Evolutionary conservation across 495 filamentous ascomycete species (phyloP).

Genomic region (Aspergillus bridgeri): DNA sequence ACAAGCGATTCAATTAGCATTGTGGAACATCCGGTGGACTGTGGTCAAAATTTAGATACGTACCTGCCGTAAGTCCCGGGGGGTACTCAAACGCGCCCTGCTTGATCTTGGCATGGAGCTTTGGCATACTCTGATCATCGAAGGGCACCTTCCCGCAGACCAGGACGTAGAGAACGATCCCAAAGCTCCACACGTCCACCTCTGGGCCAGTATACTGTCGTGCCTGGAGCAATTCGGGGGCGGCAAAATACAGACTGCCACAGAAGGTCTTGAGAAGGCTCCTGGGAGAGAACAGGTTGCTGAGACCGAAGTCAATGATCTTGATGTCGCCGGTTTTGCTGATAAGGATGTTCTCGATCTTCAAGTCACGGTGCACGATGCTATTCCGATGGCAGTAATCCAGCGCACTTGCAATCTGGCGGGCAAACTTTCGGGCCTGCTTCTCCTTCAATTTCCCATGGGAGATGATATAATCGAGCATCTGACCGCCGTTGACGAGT

Average conservation of each 20-base stretch:
- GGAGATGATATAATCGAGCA: conserved; percentile 99
- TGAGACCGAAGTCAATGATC: conserved; percentile 98
- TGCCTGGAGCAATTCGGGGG: conserved; percentile 90
- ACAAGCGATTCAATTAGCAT: background rate
- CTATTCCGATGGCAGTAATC: conserved; percentile 99
- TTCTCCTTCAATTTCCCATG: conserved; percentile 98
- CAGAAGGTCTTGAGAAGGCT: conserved; percentile 94
- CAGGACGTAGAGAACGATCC: conserved; percentile 96
- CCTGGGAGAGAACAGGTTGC: conserved; percentile 90
- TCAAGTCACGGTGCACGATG: conserved; percentile 95
- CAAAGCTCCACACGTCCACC: conserved; percentile 98
- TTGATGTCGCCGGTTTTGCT: conserved; percentile 99
- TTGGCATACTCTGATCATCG: conserved; percentile 98
- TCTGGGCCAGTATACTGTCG: conserved; percentile 94
- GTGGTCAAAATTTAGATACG: conserved; percentile 22
- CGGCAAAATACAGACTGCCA: conserved; percentile 96
- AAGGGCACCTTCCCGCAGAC: conserved; percentile 99
- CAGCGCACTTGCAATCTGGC: conserved; percentile 96
- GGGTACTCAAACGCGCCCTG: conserved; percentile 95
- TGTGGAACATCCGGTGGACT: background rate
- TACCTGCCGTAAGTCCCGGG: conserved; percentile 84
- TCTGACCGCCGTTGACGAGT: conserved; percentile 98
- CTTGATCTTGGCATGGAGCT: conserved; percentile 98
- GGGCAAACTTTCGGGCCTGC: conserved; percentile 93
- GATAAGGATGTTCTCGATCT: conserved; percentile 99